Conservation (phyloP, 208 protist genomes). For the Acanthamoeba healyi region DNA sequence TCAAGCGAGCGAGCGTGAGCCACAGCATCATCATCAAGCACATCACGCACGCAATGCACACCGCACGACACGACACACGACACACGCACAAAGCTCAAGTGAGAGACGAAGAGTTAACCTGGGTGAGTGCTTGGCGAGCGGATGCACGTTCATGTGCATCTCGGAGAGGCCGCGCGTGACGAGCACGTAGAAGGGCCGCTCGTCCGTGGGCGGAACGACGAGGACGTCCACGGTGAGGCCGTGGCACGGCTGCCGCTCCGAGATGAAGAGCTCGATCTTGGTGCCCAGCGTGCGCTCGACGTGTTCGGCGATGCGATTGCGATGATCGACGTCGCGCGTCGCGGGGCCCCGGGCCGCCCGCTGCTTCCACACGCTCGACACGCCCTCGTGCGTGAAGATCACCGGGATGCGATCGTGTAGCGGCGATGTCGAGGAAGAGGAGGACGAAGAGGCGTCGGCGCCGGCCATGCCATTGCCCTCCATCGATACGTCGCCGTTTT, state of each 20-base stretch:
- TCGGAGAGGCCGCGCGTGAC: slow-evolving; percentile 55
- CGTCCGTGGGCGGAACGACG: slow-evolving; percentile 53
- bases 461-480: not conserved
- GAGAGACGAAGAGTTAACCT: not conserved
- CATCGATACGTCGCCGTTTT: slow-evolving; percentile 20
- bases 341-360: slow-evolving; percentile 8
- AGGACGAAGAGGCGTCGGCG: not conserved
- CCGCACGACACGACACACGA: not conserved
- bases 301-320: slow-evolving; percentile 55
- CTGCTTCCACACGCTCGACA: slow-evolving; percentile 55
- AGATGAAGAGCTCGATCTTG: slow-evolving; percentile 69
- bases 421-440: not conserved
- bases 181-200: slow-evolving; percentile 58
- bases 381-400: slow-evolving; percentile 59
- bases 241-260: slow-evolving; percentile 52
- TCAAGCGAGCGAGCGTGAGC: not conserved
- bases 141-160: slow-evolving; percentile 63
- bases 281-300: slow-evolving; percentile 58
- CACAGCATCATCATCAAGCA: not conserved
- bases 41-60: no score
- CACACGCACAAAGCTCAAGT: not conserved
- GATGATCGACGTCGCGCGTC: slow-evolving; percentile 42
- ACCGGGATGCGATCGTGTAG: slow-evolving; percentile 34
- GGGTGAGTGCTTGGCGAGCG: slow-evolving; percentile 42
- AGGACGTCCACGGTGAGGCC: slow-evolving; percentile 57